phyloP scores from a whole-genome alignment of 1,139 yeast genomes.

The Zygosaccharomyces pseudobailii region DNA sequence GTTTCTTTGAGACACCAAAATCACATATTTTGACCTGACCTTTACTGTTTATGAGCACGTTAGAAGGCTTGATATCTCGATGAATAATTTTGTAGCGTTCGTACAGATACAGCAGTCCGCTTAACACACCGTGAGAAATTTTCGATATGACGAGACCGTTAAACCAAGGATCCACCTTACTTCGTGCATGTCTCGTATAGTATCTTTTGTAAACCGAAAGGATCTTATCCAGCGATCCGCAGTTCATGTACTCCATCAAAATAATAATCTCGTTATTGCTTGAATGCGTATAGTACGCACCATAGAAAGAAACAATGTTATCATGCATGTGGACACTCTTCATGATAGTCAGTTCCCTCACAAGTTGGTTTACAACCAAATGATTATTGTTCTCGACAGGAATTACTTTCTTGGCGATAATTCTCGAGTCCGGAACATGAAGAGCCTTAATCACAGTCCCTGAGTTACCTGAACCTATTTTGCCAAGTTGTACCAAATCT shows the following conservation, averaged over 20 bases:
- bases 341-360: constrained; percentile 82
- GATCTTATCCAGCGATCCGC: constrained; percentile 85
- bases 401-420: constrained; percentile 88
- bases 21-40: constrained; percentile 86
- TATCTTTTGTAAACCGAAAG: constrained; percentile 38
- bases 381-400: constrained; percentile 75
- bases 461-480: constrained; percentile 88
- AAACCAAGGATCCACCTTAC: constrained; percentile 41
- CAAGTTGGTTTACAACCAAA: constrained; percentile 76
- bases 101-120: constrained; percentile 78
- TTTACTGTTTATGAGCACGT: constrained; percentile 70
- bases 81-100: constrained; percentile 82
- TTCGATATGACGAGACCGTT: constrained; percentile 69
- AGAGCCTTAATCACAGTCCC: constrained; percentile 88
- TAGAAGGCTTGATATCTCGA: constrained; percentile 89
- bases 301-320: constrained; percentile 82
- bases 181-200: constrained; percentile 13
- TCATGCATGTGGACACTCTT: constrained; percentile 80
- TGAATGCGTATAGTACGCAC: constrained; percentile 54
- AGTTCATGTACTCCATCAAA: constrained; percentile 94
- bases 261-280: constrained; percentile 45
- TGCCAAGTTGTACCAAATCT: constrained; percentile 70
- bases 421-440: constrained; percentile 81
- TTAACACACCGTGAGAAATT: constrained; percentile 69
- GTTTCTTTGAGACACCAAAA: constrained; percentile 89